These are phyloP conservation scores for Exophiala viscosa DNA, from an alignment of 2,329 filamentous ascomycete genomes.

Conservation along the genomic window DNA sequence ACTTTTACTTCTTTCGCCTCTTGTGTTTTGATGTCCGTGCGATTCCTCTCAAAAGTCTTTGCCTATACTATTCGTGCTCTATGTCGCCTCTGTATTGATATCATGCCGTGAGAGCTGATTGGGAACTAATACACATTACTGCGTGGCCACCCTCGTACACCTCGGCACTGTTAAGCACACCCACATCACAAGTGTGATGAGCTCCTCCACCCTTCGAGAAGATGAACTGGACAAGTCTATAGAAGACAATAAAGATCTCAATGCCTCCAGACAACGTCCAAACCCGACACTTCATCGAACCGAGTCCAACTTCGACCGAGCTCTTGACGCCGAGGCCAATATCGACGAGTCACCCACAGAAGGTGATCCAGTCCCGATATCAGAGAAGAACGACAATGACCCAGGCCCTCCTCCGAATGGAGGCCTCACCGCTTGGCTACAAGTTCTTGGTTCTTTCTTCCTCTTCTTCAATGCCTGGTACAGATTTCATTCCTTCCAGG, in stretches of 20 bases:
- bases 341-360: conserved; percentile 1
- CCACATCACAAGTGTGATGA: conserved; percentile 10
- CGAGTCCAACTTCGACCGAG: conserved; percentile 15
- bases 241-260: neutral
- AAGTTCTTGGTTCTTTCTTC: conserved; percentile 33
- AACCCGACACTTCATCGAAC: conserved; percentile 1
- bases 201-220: conserved; percentile 16
- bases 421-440: conserved; percentile 34
- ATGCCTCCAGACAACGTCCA: conserved; percentile 1
- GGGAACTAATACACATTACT: neutral
- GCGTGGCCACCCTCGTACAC: neutral
- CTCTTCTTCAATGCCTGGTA: conserved; percentile 35
- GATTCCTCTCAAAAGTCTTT: no score
- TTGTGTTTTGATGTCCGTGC: no score
- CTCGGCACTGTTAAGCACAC: neutral
- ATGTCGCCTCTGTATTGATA: no score
- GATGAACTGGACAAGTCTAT: conserved; percentile 10
- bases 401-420: conserved; percentile 30
- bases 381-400: conserved; percentile 10
- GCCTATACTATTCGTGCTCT: no score
- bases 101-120: no score
- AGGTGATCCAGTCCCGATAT: neutral
- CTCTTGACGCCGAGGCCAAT: conserved; percentile 22
- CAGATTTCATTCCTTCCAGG: neutral
- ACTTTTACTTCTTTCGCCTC: no score